These are phyloP conservation scores for Arabidopsis hybrid DNA, from an alignment of 441 rosid species.

Conservation along the genomic window DNA sequence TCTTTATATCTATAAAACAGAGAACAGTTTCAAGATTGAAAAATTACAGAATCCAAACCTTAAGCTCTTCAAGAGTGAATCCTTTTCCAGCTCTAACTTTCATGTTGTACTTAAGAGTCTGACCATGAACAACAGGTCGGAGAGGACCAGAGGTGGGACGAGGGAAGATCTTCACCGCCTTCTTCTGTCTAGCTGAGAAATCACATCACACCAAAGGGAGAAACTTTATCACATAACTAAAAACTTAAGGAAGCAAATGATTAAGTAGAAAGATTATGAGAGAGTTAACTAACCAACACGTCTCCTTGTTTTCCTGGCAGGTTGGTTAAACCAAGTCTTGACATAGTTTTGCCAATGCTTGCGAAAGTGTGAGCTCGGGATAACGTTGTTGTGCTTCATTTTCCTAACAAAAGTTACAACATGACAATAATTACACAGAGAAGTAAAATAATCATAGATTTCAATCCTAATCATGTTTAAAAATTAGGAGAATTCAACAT, in stretches of 20 bases:
- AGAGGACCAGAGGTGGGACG: constrained; percentile 90
- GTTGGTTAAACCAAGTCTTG: constrained; percentile 92
- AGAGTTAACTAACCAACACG: constrained; percentile 57
- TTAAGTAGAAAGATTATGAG: neutral
- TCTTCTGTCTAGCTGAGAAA: constrained; percentile 76
- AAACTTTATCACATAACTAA: neutral
- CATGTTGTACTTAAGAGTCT: constrained; percentile 90
- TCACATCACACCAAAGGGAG: neutral
- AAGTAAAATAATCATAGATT: neutral
- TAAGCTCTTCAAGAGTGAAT: constrained; percentile 85
- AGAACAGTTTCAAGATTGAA: neutral
- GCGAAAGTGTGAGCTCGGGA: constrained; percentile 72
- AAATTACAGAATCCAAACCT: constrained; percentile 47
- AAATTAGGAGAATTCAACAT: neutral
- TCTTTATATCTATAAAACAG: neutral
- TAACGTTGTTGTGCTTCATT: constrained; percentile 83
- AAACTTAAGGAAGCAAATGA: neutral
- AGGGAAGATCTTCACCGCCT: constrained; percentile 91
- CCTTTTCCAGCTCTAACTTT: constrained; percentile 86
- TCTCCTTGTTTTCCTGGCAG: constrained; percentile 81
- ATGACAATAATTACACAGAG: constrained; percentile 4
- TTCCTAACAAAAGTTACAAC: neutral
- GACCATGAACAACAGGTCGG: constrained; percentile 82
- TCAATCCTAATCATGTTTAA: neutral
- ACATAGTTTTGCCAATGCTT: constrained; percentile 94